A percentile compares a stretch with the other conserved stretches of the same genome.
Conservation (phyloP, 176 grass and related monocot species). For the Cymbopogon citratus region DNA sequence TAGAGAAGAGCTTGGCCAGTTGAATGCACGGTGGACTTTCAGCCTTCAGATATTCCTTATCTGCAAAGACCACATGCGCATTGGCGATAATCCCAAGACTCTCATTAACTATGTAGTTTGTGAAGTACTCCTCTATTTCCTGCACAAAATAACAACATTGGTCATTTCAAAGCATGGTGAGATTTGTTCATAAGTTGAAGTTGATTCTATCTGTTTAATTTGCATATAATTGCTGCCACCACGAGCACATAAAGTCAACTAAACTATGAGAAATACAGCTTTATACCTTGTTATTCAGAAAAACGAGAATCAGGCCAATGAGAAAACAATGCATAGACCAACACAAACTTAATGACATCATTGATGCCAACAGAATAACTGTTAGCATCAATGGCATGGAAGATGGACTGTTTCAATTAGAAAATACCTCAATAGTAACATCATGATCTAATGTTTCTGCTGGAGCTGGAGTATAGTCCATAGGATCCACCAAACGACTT, state of each 20-base stretch:
- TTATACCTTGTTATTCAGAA: not conserved
- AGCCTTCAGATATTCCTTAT: slow-evolving; percentile 42
- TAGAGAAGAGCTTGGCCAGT: slow-evolving; percentile 68
- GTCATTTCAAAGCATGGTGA: not conserved
- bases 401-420: not conserved
- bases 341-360: not conserved
- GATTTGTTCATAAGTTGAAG: not conserved
- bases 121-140: slow-evolving; percentile 80
- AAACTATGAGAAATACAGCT: not conserved
- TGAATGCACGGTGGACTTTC: slow-evolving; percentile 44
- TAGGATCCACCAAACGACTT: slow-evolving; percentile 38
- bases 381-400: not conserved
- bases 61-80: slow-evolving; percentile 72
- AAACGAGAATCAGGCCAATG: not conserved
- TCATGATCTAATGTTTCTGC: slow-evolving; percentile 74
- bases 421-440: slow-evolving; percentile 69
- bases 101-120: slow-evolving; percentile 91
- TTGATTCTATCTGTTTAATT: not conserved
- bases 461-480: slow-evolving; percentile 76
- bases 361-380: not conserved
- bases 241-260: not conserved
- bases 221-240: not conserved
- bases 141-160: slow-evolving; percentile 22
- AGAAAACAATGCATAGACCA: not conserved
- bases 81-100: slow-evolving; percentile 86